These are phyloP conservation scores for Marasmius oreades DNA, from an alignment of 1,284 basidiomycete species.

Conservation along the genomic window DNA sequence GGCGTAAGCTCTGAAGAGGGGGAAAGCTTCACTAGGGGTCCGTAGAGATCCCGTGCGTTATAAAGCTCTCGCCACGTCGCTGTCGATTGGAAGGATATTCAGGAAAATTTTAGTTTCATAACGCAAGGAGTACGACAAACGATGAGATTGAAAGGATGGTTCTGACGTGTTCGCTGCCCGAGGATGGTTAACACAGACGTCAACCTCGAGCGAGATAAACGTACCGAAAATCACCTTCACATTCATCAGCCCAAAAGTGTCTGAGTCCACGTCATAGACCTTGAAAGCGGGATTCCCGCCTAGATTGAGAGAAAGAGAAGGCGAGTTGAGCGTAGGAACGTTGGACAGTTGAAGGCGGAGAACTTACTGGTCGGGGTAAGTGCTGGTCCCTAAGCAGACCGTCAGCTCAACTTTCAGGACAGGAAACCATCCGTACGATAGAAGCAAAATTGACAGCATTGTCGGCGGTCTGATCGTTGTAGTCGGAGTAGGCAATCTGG, in stretches of 20 bases:
- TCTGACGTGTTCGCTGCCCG: constrained; percentile 33
- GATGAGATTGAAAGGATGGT: constrained; percentile 33
- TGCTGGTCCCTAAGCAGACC: constrained; percentile 31
- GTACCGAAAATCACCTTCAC: constrained; percentile 38
- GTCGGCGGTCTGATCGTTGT: constrained; percentile 39
- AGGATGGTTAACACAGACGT: background rate
- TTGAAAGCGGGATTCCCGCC: constrained; percentile 51
- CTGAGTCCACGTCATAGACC: constrained; percentile 50
- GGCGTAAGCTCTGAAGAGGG: constrained; percentile 32
- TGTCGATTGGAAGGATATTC: constrained; percentile 20
- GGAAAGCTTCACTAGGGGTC: constrained; percentile 29
- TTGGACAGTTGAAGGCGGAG: background rate
- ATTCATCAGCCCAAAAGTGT: constrained; percentile 52
- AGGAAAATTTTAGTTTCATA: background rate
- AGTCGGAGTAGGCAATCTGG: constrained; percentile 55
- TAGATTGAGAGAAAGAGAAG: constrained; percentile 15
- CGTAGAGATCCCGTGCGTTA: constrained; percentile 51
- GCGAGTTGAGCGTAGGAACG: background rate
- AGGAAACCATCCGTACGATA: constrained; percentile 28
- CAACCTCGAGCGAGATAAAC: constrained; percentile 11
- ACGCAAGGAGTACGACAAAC: constrained; percentile 18
- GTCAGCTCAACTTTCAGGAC: background rate
- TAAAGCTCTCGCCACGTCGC: constrained; percentile 56
- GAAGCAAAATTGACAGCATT: constrained; percentile 48
- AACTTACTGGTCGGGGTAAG: constrained; percentile 50